phyloP scores from a whole-genome alignment of 768 basidiomycete genomes.

The Melanogaster broomeanus region DNA sequence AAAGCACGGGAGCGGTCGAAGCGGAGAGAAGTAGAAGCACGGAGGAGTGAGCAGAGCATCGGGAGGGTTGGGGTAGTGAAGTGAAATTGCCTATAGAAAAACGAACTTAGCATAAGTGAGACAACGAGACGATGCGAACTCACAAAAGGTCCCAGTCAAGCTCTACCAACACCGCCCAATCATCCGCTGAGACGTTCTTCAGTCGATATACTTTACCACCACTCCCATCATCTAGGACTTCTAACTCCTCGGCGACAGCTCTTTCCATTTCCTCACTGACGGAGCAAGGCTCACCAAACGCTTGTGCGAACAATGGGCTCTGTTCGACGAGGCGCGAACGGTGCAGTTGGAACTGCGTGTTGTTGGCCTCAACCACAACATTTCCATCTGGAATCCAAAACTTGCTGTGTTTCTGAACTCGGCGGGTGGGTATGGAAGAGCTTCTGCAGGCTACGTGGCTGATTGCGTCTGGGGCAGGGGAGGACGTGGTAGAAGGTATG shows the following conservation, averaged over 20 bases:
- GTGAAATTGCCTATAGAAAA: slow-evolving; percentile 23
- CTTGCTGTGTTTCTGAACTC: slow-evolving; percentile 7
- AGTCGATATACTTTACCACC: slow-evolving; percentile 1
- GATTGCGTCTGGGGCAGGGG: neutral
- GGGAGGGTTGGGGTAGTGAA: slow-evolving; percentile 27
- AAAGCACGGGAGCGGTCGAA: slow-evolving; percentile 33
- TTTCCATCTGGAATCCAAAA: slow-evolving; percentile 40
- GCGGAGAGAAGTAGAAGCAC: slow-evolving; percentile 34
- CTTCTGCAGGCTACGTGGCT: neutral
- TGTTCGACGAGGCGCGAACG: slow-evolving; percentile 32
- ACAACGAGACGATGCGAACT: neutral
- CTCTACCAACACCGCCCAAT: neutral
- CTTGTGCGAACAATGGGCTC: slow-evolving; percentile 34
- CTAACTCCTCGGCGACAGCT: neutral
- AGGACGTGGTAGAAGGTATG: too few species aligned
- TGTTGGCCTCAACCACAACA: slow-evolving; percentile 34
- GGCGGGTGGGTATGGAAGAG: neutral
- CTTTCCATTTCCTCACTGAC: neutral
- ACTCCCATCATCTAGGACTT: neutral
- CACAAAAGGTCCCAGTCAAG: slow-evolving; percentile 1
- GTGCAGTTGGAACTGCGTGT: slow-evolving; percentile 37
- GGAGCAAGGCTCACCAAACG: slow-evolving; percentile 16
- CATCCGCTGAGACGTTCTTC: neutral
- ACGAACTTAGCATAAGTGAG: neutral
- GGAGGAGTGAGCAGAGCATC: slow-evolving; percentile 34